Conservation (phyloP, 2,329 filamentous ascomycete species). For the Colletotrichum sp. region DNA sequence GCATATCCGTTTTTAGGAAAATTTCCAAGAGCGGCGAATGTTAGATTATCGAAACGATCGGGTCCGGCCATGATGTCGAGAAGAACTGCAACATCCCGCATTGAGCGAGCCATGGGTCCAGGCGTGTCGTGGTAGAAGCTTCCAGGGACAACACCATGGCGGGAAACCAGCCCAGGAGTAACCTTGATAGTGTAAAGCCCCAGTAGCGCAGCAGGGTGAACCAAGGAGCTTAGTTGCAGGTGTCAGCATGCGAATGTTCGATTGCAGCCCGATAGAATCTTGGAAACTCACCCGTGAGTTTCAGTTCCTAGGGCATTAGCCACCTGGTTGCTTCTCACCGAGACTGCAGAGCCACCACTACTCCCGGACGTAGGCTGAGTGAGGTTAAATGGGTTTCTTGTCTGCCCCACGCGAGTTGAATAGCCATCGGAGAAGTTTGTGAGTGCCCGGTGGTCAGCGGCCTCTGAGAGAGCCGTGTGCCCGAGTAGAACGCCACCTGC, state of each 20-base stretch:
- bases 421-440: slow-evolving; percentile 3
- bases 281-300: not conserved
- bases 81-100: not conserved
- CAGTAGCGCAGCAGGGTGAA: not conserved
- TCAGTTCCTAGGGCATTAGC: not conserved
- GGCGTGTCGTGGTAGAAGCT: slow-evolving; percentile 4
- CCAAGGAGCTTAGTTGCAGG: not conserved
- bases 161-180: not conserved
- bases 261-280: not conserved
- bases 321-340: not conserved
- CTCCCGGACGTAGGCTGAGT: slow-evolving; percentile 10
- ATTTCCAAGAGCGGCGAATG: not conserved
- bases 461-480: not conserved
- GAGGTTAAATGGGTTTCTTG: slow-evolving; percentile 12
- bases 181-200: slow-evolving; percentile 1
- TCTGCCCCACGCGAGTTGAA: slow-evolving; percentile 5
- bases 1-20: not conserved
- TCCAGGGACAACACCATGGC: not conserved
- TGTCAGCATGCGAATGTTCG: not conserved
- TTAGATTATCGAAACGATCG: not conserved
- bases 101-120: not conserved
- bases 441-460: not conserved
- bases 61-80: not conserved
- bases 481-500: not conserved
- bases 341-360: slow-evolving; percentile 10